Evolutionary conservation across 2,329 filamentous ascomycete genomes (phyloP).

Genomic region (Colletotrichum sp.): DNA sequence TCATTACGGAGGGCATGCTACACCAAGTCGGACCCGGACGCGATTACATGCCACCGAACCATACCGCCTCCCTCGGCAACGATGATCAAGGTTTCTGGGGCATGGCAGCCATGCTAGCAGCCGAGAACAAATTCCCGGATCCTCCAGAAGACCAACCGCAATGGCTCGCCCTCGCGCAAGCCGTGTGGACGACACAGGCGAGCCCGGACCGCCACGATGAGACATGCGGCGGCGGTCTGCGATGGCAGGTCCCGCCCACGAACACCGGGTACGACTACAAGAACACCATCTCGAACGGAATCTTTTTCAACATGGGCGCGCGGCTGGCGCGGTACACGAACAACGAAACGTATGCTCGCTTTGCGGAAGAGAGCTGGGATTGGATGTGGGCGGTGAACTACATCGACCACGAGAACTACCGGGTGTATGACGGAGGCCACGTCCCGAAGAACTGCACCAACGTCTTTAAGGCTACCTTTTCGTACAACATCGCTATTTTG

Average conservation of each 20-base stretch:
- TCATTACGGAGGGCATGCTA: slow-evolving; percentile 55
- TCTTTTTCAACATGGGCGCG: slow-evolving; percentile 70
- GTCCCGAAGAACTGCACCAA: slow-evolving; percentile 55
- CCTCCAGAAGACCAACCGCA: slow-evolving; percentile 53
- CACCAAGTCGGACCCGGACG: slow-evolving; percentile 57
- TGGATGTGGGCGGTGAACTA: slow-evolving; percentile 58
- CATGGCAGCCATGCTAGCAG: slow-evolving; percentile 66
- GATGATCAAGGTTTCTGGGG: slow-evolving; percentile 74
- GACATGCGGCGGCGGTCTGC: slow-evolving; percentile 62
- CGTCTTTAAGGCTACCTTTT: slow-evolving; percentile 59
- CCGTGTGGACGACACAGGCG: slow-evolving; percentile 66
- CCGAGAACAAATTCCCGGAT: slow-evolving; percentile 62
- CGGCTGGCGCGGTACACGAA: slow-evolving; percentile 74
- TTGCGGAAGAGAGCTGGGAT: slow-evolving; percentile 68
- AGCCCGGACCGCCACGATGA: slow-evolving; percentile 62
- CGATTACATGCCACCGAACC: slow-evolving; percentile 62
- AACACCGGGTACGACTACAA: slow-evolving; percentile 82
- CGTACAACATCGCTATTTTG: slow-evolving; percentile 59
- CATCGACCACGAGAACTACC: slow-evolving; percentile 59
- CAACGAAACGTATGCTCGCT: slow-evolving; percentile 68
- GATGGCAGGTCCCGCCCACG: slow-evolving; percentile 79
- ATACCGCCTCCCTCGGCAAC: slow-evolving; percentile 60
- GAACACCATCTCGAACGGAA: slow-evolving; percentile 66
- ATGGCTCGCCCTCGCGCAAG: slow-evolving; percentile 64
- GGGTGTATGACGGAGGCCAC: slow-evolving; percentile 64